Evolutionary conservation across 805 yeast species (phyloP).

Genomic region (Saccharomycopsis fodiens): DNA sequence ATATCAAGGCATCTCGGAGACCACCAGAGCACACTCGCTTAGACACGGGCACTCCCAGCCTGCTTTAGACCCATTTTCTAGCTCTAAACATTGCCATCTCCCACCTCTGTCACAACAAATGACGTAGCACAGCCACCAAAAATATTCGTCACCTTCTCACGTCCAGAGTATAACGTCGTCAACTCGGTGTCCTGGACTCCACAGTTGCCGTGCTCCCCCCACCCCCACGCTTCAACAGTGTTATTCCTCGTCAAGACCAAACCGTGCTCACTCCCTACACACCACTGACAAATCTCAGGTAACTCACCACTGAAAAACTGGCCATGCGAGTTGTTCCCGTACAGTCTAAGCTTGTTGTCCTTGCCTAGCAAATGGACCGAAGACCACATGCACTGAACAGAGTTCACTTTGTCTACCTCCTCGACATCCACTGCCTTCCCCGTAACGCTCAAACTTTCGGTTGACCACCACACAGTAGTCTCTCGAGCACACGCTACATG

Average conservation of each 20-base stretch:
- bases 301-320: slow-evolving; percentile 39
- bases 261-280: slow-evolving; percentile 87
- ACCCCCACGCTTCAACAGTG: slow-evolving; percentile 76
- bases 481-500: slow-evolving; percentile 9
- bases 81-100: too few relatives aligned
- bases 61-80: too few relatives aligned
- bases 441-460: not conserved
- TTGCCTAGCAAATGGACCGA: slow-evolving; percentile 46
- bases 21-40: too few relatives aligned
- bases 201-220: slow-evolving; percentile 99
- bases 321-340: slow-evolving; percentile 74
- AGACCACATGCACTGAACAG: slow-evolving; percentile 65
- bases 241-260: slow-evolving; percentile 30
- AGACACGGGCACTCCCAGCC: too few relatives aligned
- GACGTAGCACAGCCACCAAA: slow-evolving; percentile 27
- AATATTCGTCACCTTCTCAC: slow-evolving; percentile 21
- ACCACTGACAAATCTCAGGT: slow-evolving; percentile 24
- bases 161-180: not conserved
- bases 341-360: slow-evolving; percentile 31
- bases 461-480: slow-evolving; percentile 4
- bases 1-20: too few relatives aligned
- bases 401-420: not conserved
- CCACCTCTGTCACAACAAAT: too few relatives aligned
- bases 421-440: slow-evolving; percentile 1
- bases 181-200: slow-evolving; percentile 34